Conservation (phyloP, 805 yeast genomes). For the Brettanomyces naardenensis region DNA sequence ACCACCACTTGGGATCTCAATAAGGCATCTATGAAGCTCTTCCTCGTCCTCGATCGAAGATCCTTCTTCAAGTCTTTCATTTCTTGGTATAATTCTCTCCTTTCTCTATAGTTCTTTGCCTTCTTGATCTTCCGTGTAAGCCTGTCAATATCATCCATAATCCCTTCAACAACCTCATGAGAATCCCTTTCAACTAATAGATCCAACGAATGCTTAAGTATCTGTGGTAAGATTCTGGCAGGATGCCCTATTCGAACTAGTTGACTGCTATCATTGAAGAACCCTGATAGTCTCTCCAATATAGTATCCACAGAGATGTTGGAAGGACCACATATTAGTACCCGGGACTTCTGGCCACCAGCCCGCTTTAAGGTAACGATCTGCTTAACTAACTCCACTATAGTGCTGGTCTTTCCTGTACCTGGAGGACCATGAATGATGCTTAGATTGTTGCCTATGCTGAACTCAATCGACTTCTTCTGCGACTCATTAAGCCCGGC, state of each 20-base stretch:
- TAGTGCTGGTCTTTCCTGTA: slow-evolving; percentile 77
- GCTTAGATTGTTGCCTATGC: slow-evolving; percentile 46
- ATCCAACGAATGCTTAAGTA: slow-evolving; percentile 69
- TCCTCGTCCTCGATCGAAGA: slow-evolving; percentile 55
- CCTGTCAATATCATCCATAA: slow-evolving; percentile 61
- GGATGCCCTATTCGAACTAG: slow-evolving; percentile 92
- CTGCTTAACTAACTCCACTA: slow-evolving; percentile 76
- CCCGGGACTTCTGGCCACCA: slow-evolving; percentile 28
- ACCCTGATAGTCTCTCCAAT: slow-evolving; percentile 56
- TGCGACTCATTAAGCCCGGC: slow-evolving; percentile 59
- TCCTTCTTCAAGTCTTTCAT: slow-evolving; percentile 67
- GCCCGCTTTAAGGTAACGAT: slow-evolving; percentile 32
- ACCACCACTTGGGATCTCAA: slow-evolving; percentile 60
- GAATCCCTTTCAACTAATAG: slow-evolving; percentile 51
- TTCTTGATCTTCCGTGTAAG: slow-evolving; percentile 36
- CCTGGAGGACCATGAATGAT: slow-evolving; percentile 81
- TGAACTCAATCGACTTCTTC: slow-evolving; percentile 58
- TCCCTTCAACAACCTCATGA: slow-evolving; percentile 57
- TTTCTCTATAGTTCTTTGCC: slow-evolving; percentile 42
- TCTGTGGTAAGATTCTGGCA: slow-evolving; percentile 62
- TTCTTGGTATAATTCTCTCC: slow-evolving; percentile 60
- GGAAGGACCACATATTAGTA: slow-evolving; percentile 90
- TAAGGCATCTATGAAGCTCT: slow-evolving; percentile 51
- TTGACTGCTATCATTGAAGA: slow-evolving; percentile 27
- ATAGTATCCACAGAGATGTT: slow-evolving; percentile 90